phyloP scores from a whole-genome alignment of 495 filamentous ascomycete species.

The Hypoxylon fuscum region DNA sequence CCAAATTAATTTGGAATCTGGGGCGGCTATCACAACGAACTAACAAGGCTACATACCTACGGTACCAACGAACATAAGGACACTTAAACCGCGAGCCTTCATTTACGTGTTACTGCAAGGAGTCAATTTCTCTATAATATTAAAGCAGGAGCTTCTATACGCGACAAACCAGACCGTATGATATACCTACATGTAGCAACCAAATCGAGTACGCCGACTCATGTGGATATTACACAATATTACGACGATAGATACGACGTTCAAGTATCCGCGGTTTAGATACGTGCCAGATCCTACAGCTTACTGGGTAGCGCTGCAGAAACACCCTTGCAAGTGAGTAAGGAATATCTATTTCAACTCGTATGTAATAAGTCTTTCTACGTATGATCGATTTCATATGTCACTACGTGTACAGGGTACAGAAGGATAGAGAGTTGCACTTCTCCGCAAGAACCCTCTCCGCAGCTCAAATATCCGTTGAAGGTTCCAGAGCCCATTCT shows the following conservation, averaged over 20 bases:
- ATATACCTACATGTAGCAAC: too few species aligned
- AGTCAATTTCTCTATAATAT: too few species aligned
- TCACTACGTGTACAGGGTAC: neutral
- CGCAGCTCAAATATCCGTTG: slow-evolving; percentile 29
- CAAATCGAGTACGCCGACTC: too few species aligned
- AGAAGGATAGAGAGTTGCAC: slow-evolving; percentile 7
- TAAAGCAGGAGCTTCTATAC: too few species aligned
- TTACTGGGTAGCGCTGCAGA: too few species aligned
- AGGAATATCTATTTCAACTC: too few species aligned
- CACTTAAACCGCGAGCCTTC: neutral
- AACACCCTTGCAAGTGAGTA: neutral
- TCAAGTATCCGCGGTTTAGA: too few species aligned
- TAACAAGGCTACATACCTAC: neutral
- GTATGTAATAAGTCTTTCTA: too few species aligned
- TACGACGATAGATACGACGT: too few species aligned
- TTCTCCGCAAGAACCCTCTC: slow-evolving; percentile 33
- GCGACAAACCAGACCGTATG: too few species aligned
- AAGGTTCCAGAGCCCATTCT: slow-evolving; percentile 31
- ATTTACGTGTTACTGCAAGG: neutral
- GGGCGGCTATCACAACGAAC: slow-evolving; percentile 12
- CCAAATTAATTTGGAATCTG: slow-evolving; percentile 32
- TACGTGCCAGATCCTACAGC: too few species aligned
- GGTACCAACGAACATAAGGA: neutral
- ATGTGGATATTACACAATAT: too few species aligned
- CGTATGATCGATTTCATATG: neutral